Evolutionary conservation across 225 moss, liverwort and hornwort species (phyloP), one percentile per base, ranked within the genome.

Genomic region (Physcomitrium patens): DNA sequence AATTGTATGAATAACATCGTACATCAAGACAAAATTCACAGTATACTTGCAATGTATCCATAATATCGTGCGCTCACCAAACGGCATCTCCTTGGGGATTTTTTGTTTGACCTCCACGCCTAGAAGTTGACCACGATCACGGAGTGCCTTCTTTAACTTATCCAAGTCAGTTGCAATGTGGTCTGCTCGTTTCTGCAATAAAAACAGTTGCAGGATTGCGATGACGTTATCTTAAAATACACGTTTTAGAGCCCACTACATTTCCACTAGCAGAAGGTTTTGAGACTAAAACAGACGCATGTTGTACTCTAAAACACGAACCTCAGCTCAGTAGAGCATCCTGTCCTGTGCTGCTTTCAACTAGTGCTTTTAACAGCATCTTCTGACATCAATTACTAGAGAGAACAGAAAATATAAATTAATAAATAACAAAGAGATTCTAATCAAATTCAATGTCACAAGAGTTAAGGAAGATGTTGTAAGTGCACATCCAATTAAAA

Each of bases 101-200:
- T 86, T 74, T 44, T 87, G 89, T 75, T 93, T 95, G 77, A 92
- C 88, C 60, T 83, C 81, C 72, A 93, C 82, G 51, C 99, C 99
- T 63, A 95, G 70, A 65, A 87, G 84, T 74, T 80, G 86, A 20
- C 91, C 90, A 59, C 93, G 86, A 71, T 95, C 99, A 86, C 86
- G 90, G 19, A 95, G 86, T n/a, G 93, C 91, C 76, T 93, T 99
- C 74, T 86, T 91, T 70, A 99, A 80, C 57, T 92, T 91, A 75
- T 92, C 99, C 75, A 99, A 73, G 79, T 95, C 95, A 46, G 82
- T 77, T 8, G 86, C 84, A 85, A 99, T 95, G 37, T 86, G 86
- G 54, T 95, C 90, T 68, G 93, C 89, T 61, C 91, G 93, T 78
- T 83, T 96, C 96, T 96, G 81, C 79, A 68, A 47, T 43, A 11